Evolutionary conservation across 306 rosid species (phyloP).

Genomic region (Luffa aegyptiaca): DNA sequence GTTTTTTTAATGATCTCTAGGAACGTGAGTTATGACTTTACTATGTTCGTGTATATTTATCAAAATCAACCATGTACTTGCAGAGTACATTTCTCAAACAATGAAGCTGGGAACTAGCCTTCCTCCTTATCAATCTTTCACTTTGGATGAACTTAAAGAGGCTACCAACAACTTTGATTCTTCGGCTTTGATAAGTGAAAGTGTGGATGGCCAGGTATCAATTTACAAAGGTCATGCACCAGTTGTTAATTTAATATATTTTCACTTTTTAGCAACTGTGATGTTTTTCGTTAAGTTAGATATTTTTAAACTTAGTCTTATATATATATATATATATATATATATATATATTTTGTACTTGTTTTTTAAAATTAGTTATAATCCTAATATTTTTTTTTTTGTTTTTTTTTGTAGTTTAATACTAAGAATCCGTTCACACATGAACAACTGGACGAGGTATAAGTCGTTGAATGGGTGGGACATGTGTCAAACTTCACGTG

Average conservation of each 20-base stretch:
- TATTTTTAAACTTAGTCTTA: no score
- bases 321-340: no score
- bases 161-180: constrained; percentile 70
- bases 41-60: neutral
- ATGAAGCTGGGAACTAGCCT: constrained; percentile 83
- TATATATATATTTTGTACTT: no score
- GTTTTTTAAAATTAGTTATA: no score
- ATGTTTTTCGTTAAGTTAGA: no score
- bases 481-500: no score
- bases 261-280: neutral
- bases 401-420: no score
- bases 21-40: neutral
- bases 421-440: no score
- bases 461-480: no score
- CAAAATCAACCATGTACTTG: neutral
- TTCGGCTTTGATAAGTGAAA: constrained; percentile 53
- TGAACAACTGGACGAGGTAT: no score
- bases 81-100: constrained; percentile 82
- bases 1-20: neutral
- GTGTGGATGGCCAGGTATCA: constrained; percentile 57
- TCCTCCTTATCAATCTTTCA: constrained; percentile 76
- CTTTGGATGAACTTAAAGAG: constrained; percentile 81
- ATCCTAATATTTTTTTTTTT: no score
- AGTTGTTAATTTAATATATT: neutral
- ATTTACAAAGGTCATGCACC: neutral